Base-by-base conservation (phyloP, 2,329 filamentous ascomycete species). In the Aspergillus hiratsukae region DNA sequence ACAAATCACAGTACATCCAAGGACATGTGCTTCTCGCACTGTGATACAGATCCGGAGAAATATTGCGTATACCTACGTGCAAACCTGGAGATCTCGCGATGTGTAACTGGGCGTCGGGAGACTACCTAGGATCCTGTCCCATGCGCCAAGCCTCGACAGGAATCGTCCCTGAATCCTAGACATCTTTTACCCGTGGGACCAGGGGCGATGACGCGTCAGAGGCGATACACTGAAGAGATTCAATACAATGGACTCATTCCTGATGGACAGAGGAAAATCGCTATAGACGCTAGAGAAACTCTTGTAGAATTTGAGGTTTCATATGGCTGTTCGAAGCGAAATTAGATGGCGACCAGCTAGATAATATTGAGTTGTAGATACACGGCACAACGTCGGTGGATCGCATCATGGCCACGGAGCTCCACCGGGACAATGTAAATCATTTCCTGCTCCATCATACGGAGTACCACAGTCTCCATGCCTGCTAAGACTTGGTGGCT, bases 341-440 rank as follows among this genome's bases (percentile, higher is more conserved):
- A 43, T 43, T 43, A 43, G 14, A 37, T 37, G 31, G 6, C 40
- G n/a, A 9, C 8, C 5, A 43, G 21, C 40, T 43, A 19, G 19
- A 11, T 7, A 21, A 23, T 21, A 19, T 10, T 11, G 21, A 43
- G n/a, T 43, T 4, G 19, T 43, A 23, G 23, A 23, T 23, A 43
- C 40, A 11, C 31, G 48, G 31, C 23, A 35, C 10, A 3, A n/a
- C 28, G n/a, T 27, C 7, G 21, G 27, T n/a, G 8, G 31, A 49
- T 35, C 48, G 27, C 17, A 28, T 49, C n/a, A 17, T 37, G 51
- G n/a, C 28, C 4, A n/a, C 21, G 5, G 45, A 35, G 31, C 48
- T 56, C 58, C 57, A 61, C 57, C 46, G 14, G 31, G 35, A 46
- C 46, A 41, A 56, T 49, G 58, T 53, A 51, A 58, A 61, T 60